Conservation (phyloP, 257 asterid species). For the Mitragyna speciosa region DNA sequence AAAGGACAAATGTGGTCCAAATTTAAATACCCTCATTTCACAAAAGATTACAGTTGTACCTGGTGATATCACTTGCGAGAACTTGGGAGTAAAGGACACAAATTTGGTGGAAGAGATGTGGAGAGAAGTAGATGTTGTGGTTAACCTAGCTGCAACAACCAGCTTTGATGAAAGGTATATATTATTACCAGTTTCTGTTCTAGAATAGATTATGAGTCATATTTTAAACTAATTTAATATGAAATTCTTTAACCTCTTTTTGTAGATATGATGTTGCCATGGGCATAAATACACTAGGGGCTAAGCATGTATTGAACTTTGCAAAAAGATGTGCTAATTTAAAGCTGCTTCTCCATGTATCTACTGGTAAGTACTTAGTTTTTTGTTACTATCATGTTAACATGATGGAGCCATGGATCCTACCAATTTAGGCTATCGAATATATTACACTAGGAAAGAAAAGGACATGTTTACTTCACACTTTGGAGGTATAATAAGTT, state of each 20-base stretch:
- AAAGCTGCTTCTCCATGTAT: slow-evolving; percentile 64
- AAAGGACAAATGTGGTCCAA: slow-evolving; percentile 52
- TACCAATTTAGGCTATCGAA: no score
- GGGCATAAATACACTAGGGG: slow-evolving; percentile 65
- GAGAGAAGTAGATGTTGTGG: slow-evolving; percentile 67
- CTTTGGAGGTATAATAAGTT: background rate
- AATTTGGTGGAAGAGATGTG: slow-evolving; percentile 60
- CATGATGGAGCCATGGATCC: background rate
- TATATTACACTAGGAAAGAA: no score
- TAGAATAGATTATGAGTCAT: no score
- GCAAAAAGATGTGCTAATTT: slow-evolving; percentile 49
- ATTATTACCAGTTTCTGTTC: background rate
- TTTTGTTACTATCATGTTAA: background rate
- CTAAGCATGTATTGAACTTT: slow-evolving; percentile 58
- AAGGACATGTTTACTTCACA: background rate
- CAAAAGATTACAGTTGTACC: slow-evolving; percentile 53
- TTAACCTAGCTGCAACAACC: slow-evolving; percentile 90
- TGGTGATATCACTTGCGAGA: slow-evolving; percentile 77
- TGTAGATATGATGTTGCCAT: slow-evolving; percentile 71
- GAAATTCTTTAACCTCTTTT: background rate
- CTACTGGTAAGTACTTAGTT: slow-evolving; percentile 59
- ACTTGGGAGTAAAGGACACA: slow-evolving; percentile 63
- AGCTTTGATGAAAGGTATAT: slow-evolving; percentile 85
- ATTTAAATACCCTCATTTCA: slow-evolving; percentile 40
- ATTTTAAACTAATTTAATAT: background rate